Evolutionary conservation across 148 eudicot species (phyloP), one percentile per base, ranked within the genome.

Genomic region (Mesembryanthemum crystallinum): DNA sequence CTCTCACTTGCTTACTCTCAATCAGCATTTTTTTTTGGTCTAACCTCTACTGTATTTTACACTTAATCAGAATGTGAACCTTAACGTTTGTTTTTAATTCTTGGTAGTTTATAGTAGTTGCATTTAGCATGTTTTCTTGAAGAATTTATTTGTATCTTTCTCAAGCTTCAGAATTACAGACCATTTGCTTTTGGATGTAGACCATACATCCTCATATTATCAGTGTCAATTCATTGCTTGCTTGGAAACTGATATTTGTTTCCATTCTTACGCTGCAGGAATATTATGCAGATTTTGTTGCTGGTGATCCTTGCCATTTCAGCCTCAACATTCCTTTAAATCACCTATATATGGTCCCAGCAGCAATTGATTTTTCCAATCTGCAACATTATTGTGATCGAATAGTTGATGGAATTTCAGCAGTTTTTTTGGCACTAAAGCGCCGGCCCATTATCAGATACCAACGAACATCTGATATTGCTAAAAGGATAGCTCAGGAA

Each of bases 301-400:
- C 97, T 78, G 76, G 73, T 75, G 98, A 94, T 78, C 82, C 96
- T 73, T 90, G 85, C 77, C 98, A 94, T 85, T 94, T 92, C 79
- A 83, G 88, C 51, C 79, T 94, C 63, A 94, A 94, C 76, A 85
- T 85, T 64, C 78, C 88, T 66, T 82, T 97, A 64, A 94, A 90
- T 76, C 87, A 89, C 72, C 85, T 94, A 79, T 94, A 94, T 79
- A 92, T 94, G 98, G 89, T 94, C 79, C 98, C 97, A 51, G 98
- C 93, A 39, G 97, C 88, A 12, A 82, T 91, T 72, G 98, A 94
- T 82, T 93, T 90, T 76, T 83, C 93, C 74, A 73, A 61, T 77
- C 70, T 94, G 85, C 96, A 90, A 78, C 82, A 83, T 45, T 94
- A 85, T 73, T 90, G 94, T 83, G 98, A 94, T 72, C 85, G 92